These are phyloP conservation scores for Trichosanthes truncata DNA, from an alignment of 306 rosid genomes.

Conservation along the genomic window DNA sequence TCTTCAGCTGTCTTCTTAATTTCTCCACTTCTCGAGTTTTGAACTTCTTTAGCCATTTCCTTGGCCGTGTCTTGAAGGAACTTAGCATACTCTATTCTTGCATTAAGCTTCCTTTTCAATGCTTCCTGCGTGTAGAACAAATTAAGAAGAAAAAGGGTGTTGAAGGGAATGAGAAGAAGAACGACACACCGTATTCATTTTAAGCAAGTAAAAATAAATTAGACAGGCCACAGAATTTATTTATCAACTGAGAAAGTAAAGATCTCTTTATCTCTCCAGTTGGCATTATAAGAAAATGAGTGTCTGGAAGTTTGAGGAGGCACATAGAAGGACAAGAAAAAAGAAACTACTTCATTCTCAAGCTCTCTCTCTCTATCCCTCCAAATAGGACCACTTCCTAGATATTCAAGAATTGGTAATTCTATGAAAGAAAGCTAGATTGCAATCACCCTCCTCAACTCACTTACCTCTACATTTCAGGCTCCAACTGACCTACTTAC, in stretches of 20 bases:
- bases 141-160: background rate
- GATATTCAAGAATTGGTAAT: background rate
- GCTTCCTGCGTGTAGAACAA: constrained; percentile 49
- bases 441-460: background rate
- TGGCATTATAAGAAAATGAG: background rate
- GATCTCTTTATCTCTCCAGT: background rate
- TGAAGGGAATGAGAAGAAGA: background rate
- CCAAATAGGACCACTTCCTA: background rate
- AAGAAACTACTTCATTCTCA: background rate
- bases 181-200: background rate
- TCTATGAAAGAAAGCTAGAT: background rate
- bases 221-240: background rate
- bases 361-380: background rate
- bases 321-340: background rate
- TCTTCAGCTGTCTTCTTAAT: constrained; percentile 84
- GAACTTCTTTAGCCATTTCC: constrained; percentile 98
- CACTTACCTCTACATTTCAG: background rate
- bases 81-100: constrained; percentile 91
- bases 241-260: background rate
- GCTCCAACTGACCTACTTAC: background rate
- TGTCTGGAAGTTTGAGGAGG: background rate
- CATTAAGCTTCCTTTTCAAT: constrained; percentile 74
- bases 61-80: constrained; percentile 91
- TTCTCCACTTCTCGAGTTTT: constrained; percentile 83
- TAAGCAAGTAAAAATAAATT: background rate